Conservation (phyloP, 768 basidiomycete genomes). For the Macrolepiota fuliginosa region DNA sequence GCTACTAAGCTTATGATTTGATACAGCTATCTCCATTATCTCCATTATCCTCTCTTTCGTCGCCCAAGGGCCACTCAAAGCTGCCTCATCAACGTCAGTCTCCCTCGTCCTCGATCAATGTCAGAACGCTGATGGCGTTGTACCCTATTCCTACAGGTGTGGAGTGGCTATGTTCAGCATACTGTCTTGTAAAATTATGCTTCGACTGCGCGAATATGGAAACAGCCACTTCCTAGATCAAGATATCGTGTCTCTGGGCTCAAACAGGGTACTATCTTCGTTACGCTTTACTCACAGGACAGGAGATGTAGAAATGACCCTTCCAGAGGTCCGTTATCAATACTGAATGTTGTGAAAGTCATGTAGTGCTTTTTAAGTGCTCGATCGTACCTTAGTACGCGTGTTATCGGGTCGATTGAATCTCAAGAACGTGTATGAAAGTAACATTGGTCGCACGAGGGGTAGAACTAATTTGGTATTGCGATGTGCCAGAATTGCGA, state of each 20-base stretch:
- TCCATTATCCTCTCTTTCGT: neutral
- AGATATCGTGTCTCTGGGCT: neutral
- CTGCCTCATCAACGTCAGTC: neutral
- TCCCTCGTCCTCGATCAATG: neutral
- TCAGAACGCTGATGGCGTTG: neutral
- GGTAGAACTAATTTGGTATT: too few relatives aligned
- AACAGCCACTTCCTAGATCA: slow-evolving; percentile 1
- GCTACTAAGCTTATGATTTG: neutral
- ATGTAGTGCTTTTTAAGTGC: too few relatives aligned
- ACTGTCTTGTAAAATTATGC: slow-evolving; percentile 6
- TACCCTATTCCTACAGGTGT: neutral
- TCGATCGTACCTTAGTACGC: neutral
- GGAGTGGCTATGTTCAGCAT: neutral
- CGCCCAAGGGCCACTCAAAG: neutral
- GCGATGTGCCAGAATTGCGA: too few relatives aligned
- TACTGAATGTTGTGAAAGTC: neutral
- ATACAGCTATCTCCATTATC: neutral
- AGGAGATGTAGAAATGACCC: neutral
- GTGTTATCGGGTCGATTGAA: neutral
- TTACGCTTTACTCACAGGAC: neutral
- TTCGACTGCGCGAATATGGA: slow-evolving; percentile 3
- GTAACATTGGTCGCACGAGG: too few relatives aligned
- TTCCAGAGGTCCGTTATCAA: neutral
- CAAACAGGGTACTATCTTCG: neutral
- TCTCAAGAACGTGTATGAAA: too few relatives aligned